Evolutionary conservation across 306 rosid species (phyloP).

Genomic region (Comarum palustre): DNA sequence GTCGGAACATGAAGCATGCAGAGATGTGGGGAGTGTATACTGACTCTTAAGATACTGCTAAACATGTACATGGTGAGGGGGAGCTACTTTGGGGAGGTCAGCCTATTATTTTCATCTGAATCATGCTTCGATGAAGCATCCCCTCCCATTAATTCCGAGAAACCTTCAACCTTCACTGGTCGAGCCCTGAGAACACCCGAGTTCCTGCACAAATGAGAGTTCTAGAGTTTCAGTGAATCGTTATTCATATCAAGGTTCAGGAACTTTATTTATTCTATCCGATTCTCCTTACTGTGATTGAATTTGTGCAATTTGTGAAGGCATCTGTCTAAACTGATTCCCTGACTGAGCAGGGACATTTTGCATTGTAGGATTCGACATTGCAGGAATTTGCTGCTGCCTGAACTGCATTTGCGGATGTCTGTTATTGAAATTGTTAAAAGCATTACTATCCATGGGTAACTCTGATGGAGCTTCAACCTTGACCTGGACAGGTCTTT

Average conservation of each 20-base stretch:
- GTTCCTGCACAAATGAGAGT: constrained; percentile 55
- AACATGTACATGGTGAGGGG: constrained; percentile 59
- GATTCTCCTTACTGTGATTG: constrained; percentile 64
- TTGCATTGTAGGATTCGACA: constrained; percentile 59
- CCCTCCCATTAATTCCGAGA: constrained; percentile 87
- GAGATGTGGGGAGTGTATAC: background rate
- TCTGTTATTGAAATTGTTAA: constrained; percentile 47
- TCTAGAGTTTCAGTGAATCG: constrained; percentile 12
- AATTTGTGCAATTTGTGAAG: constrained; percentile 43
- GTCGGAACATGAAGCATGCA: background rate
- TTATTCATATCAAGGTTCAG: constrained; percentile 5
- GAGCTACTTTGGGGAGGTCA: constrained; percentile 44
- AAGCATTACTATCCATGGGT: constrained; percentile 56
- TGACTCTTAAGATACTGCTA: background rate
- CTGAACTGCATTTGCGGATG: constrained; percentile 72
- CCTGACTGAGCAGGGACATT: constrained; percentile 57
- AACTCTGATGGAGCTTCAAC: constrained; percentile 65
- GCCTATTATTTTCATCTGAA: constrained; percentile 70
- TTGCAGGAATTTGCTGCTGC: constrained; percentile 73
- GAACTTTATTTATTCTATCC: constrained; percentile 20
- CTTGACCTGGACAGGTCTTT: constrained; percentile 88
- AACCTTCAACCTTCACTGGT: constrained; percentile 94
- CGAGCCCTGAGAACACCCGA: constrained; percentile 64
- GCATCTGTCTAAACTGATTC: constrained; percentile 69
- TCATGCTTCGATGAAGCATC: constrained; percentile 75